phyloP scores from a whole-genome alignment of 148 eudicot species.

The Mesembryanthemum crystallinum region DNA sequence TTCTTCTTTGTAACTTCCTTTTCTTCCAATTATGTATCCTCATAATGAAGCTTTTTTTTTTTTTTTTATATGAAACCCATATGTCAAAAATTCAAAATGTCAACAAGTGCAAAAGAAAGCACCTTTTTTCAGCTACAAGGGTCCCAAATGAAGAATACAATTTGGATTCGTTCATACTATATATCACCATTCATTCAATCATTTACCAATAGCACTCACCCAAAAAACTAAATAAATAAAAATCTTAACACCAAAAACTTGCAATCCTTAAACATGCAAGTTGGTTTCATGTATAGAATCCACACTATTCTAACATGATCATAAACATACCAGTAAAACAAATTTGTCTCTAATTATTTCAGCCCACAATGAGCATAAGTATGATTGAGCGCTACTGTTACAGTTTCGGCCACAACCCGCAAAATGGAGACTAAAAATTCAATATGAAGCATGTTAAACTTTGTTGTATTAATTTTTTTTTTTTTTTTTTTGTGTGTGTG shows the following conservation, averaged over 20 bases:
- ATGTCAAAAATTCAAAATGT: neutral
- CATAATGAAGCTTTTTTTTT: neutral
- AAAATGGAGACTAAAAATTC: no score
- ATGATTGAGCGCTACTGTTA: neutral
- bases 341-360: no score
- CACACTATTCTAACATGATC: no score
- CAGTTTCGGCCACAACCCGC: neutral
- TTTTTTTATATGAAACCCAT: neutral
- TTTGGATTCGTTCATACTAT: neutral
- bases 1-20: neutral
- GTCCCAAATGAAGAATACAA: neutral
- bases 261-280: no score
- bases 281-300: no score
- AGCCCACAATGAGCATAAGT: neutral
- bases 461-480: no score
- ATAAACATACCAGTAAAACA: no score
- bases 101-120: neutral
- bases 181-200: neutral
- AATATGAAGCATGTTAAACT: no score
- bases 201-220: neutral
- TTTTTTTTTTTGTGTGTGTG: no score
- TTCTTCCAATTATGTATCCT: neutral
- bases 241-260: no score
- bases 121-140: neutral
- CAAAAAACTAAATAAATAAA: no score